Percentiles rank a stretch among this genome's conserved stretches.
These are phyloP conservation scores for Cladorrhinum samala DNA, from an alignment of 495 filamentous ascomycete genomes.

Conservation along the genomic window DNA sequence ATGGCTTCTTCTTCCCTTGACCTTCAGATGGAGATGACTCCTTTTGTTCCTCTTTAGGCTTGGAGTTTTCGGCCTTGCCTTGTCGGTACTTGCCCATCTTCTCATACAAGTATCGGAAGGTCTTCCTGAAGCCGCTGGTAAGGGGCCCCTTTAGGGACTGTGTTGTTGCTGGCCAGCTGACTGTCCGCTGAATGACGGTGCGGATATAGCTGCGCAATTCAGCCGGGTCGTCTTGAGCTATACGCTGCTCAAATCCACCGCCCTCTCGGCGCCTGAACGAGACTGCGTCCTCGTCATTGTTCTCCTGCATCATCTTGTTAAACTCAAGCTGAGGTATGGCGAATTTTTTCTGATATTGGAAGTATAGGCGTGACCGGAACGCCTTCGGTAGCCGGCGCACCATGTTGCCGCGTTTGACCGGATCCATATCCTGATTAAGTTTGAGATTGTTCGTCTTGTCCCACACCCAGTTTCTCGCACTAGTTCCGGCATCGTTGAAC, in stretches of 20 bases:
- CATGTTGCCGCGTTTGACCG: slow-evolving; percentile 86
- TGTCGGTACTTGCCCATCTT: slow-evolving; percentile 70
- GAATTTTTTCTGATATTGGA: slow-evolving; percentile 86
- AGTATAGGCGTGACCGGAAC: slow-evolving; percentile 86
- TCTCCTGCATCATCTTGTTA: slow-evolving; percentile 73
- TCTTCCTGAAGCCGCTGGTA: slow-evolving; percentile 64
- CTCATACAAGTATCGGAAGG: slow-evolving; percentile 71
- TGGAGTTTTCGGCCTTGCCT: slow-evolving; percentile 25
- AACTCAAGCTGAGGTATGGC: slow-evolving; percentile 79
- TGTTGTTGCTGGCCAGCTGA: slow-evolving; percentile 81
- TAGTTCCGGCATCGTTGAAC: slow-evolving; percentile 65
- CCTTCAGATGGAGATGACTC: not conserved
- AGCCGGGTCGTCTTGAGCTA: slow-evolving; percentile 60
- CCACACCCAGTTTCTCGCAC: slow-evolving; percentile 56
- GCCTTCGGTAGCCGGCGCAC: slow-evolving; percentile 82
- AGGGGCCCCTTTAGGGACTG: slow-evolving; percentile 77
- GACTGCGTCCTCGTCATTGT: slow-evolving; percentile 59
- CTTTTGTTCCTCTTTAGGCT: slow-evolving; percentile 10
- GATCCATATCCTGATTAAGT: slow-evolving; percentile 86
- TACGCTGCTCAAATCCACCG: slow-evolving; percentile 76
- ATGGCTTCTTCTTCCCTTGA: slow-evolving; percentile 5
- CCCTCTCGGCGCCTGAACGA: slow-evolving; percentile 68
- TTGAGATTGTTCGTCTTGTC: slow-evolving; percentile 45
- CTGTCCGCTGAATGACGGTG: slow-evolving; percentile 72
- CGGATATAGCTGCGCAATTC: slow-evolving; percentile 62